These are phyloP conservation scores for Prunus armeniaca DNA, from an alignment of 306 rosid genomes.

Conservation along the genomic window DNA sequence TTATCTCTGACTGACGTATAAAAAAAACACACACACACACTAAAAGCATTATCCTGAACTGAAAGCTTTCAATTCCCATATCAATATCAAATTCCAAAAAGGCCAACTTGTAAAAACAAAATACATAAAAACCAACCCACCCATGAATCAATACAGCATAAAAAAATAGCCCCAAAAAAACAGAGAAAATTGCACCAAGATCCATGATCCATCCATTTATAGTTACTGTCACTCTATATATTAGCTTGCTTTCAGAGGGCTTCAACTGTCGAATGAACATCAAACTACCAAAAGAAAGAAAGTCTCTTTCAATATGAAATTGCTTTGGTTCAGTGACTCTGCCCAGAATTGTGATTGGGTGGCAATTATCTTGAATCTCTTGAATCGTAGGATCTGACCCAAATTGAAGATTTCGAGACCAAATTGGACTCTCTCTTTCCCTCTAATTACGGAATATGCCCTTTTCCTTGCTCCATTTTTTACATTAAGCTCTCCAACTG, in stretches of 20 bases:
- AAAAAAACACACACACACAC: no score
- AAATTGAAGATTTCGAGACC: conserved; percentile 38
- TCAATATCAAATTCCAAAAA: neutral
- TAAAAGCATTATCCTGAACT: neutral
- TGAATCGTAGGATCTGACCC: conserved; percentile 15
- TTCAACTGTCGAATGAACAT: neutral
- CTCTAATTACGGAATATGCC: conserved; percentile 51
- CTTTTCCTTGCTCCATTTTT: neutral
- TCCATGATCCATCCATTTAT: no score
- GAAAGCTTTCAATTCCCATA: neutral
- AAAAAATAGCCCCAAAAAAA: neutral
- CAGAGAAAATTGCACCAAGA: no score
- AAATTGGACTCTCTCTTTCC: conserved; percentile 27
- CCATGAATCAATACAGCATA: neutral
- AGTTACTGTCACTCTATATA: no score
- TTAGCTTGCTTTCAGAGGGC: no score
- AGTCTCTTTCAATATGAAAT: neutral
- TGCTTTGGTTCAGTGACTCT: neutral
- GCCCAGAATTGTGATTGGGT: neutral
- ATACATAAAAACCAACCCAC: no score
- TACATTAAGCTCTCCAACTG: neutral
- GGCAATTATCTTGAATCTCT: neutral
- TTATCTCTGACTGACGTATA: neutral
- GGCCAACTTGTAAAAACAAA: no score
- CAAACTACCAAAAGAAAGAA: no score